Percentiles rank a stretch among this genome's conserved stretches.
phyloP scores from a whole-genome alignment of 257 asterid genomes.

The Jacaranda copaia region DNA sequence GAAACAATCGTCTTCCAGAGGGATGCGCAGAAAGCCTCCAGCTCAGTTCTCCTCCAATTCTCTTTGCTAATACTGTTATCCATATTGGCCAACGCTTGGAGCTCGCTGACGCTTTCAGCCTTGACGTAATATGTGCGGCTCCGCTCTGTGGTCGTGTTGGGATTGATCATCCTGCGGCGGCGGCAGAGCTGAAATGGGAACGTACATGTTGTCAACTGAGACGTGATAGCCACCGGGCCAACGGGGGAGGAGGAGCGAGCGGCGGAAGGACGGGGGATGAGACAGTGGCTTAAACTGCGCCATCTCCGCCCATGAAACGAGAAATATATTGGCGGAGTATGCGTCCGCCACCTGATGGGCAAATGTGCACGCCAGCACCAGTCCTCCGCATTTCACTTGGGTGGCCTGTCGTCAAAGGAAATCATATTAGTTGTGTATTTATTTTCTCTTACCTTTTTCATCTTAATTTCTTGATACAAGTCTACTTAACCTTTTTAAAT shows the following conservation, averaged over 20 bases:
- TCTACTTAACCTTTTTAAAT: too few species aligned
- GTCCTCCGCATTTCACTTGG: slow-evolving; percentile 63
- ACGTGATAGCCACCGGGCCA: slow-evolving; percentile 48
- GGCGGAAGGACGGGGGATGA: slow-evolving; percentile 64
- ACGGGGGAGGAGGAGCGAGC: slow-evolving; percentile 61
- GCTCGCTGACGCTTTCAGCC: slow-evolving; percentile 42
- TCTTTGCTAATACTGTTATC: neutral
- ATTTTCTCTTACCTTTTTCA: too few species aligned
- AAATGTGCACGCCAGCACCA: slow-evolving; percentile 68
- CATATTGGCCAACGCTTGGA: slow-evolving; percentile 58
- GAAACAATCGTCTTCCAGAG: slow-evolving; percentile 66
- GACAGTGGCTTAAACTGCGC: slow-evolving; percentile 51
- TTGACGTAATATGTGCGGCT: slow-evolving; percentile 70
- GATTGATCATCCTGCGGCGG: slow-evolving; percentile 23
- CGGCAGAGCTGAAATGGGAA: slow-evolving; percentile 38
- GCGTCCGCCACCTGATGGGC: slow-evolving; percentile 83
- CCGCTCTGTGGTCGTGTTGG: slow-evolving; percentile 16
- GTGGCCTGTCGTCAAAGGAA: slow-evolving; percentile 51
- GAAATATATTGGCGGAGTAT: slow-evolving; percentile 77
- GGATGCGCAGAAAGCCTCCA: slow-evolving; percentile 70
- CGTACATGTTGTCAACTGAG: slow-evolving; percentile 49
- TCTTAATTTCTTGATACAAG: too few species aligned
- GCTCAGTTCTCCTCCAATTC: slow-evolving; percentile 46
- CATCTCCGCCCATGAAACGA: slow-evolving; percentile 70
- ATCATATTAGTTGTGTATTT: too few species aligned